Percentiles rank a stretch among this genome's conserved stretches.
These are phyloP conservation scores for Populus davidiana DNA, from an alignment of 345 rosid species.

Conservation along the genomic window DNA sequence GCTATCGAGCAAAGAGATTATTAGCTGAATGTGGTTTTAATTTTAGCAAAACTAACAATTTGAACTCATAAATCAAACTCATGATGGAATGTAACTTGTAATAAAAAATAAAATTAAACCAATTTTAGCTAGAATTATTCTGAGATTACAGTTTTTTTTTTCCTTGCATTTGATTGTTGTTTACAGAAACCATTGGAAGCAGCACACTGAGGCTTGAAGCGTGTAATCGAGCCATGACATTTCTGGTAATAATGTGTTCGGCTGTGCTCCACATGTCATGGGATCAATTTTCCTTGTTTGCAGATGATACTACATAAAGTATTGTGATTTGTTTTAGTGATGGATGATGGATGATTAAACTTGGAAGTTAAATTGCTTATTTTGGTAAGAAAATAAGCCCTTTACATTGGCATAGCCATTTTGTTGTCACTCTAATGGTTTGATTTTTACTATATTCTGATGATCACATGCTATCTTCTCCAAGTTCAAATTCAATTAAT, in stretches of 20 bases:
- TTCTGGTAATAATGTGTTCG: constrained; percentile 26
- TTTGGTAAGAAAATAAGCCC: constrained; percentile 6
- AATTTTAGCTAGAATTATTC: background rate
- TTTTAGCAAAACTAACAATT: background rate
- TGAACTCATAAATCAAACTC: background rate
- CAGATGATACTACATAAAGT: constrained; percentile 19
- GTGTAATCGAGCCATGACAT: background rate
- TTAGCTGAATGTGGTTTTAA: background rate
- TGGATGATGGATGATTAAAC: constrained; percentile 11
- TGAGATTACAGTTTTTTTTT: background rate
- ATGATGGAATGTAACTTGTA: background rate
- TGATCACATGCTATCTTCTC: constrained; percentile 9
- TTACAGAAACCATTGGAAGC: constrained; percentile 44
- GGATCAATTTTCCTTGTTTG: constrained; percentile 11
- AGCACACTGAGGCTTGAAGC: constrained; percentile 34
- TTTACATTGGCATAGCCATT: constrained; percentile 5
- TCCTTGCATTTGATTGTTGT: constrained; percentile 18
- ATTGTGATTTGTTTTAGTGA: constrained; percentile 14
- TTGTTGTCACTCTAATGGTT: background rate
- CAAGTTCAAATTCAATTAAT: background rate
- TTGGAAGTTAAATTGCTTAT: constrained; percentile 8
- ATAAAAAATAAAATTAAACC: background rate
- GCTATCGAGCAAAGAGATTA: background rate
- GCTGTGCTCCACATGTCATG: constrained; percentile 11
- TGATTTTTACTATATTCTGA: constrained; percentile 11